Base-by-base conservation (phyloP, 2,329 filamentous ascomycete species). In the Thelonectria rubi region DNA sequence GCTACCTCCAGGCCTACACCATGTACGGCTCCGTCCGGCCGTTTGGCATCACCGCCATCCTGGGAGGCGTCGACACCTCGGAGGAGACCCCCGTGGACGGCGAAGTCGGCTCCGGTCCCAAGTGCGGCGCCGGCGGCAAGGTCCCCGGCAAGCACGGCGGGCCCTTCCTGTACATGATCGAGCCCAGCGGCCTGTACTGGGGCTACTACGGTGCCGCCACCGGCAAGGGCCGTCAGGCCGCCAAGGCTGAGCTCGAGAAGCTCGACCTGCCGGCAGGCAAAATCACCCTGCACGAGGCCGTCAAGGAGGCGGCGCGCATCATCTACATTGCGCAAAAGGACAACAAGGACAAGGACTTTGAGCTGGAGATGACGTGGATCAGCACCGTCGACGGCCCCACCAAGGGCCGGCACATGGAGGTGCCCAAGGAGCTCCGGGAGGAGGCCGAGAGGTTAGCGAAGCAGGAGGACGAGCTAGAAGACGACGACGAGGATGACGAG, bases 261-360 rank as follows among this genome's bases (percentile, higher is more conserved):
- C 86, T 99, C 61, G 93, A 98, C 77, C 87, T 99, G 60, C 84
- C 88, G 55, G 89, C 89, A 11, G 91, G 88, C 57, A 90, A 85
- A 51, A 85, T 98, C 56, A 91, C 90, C 64, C 83, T 99, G 62
- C 83, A 91, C 74, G 89, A 98, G 75, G 95, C 91, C 52, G 92
- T 99, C 74, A 97, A 97, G 84, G 92, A 98, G 83, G 95, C 95
- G 34, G 95, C 95, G 58, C 85, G 93, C 64, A 99, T 99, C 80
- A 98, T 99, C 80, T 96, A 97, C 78, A 88, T 97, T 63, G 94
- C 94, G 50, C 95, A 99, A 77, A 95, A 98, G 78, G 95, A 99
- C 79, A 98, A 94, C 85, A 98, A 98, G 83, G 95, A 98, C 81
- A 99, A 99, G 85, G 95, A 98, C 68, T 99, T 98, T 74, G 95